Percentiles rank a stretch among this genome's conserved stretches.
These are phyloP conservation scores for Lichtheimia ornata DNA, from an alignment of 371 early-diverging fungal species.

Conservation along the genomic window DNA sequence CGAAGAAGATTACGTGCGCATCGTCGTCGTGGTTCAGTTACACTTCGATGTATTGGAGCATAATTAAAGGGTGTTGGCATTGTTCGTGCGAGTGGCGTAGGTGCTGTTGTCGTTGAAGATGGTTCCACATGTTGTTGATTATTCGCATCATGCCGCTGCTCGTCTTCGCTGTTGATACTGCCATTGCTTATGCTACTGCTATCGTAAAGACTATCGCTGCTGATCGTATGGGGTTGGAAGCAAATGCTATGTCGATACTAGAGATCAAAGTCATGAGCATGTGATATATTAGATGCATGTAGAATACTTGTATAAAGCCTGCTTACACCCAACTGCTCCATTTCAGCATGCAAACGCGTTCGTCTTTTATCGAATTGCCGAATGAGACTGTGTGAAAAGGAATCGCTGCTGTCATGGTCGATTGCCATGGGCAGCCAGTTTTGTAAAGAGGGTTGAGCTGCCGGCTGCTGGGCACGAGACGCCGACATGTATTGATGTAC, in stretches of 20 bases:
- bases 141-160: neutral
- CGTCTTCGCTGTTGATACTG: neutral
- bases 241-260: constrained; percentile 10
- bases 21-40: constrained; percentile 14
- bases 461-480: constrained; percentile 11
- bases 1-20: constrained; percentile 44
- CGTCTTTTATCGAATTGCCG: constrained; percentile 40
- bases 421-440: constrained; percentile 17
- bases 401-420: constrained; percentile 18
- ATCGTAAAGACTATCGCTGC: neutral
- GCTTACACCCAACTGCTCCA: constrained; percentile 14
- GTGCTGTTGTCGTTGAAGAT: neutral
- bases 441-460: neutral
- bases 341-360: constrained; percentile 35
- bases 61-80: no score
- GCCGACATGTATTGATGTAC: constrained; percentile 11
- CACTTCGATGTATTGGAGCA: neutral
- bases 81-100: no score
- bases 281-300: neutral
- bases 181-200: neutral
- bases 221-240: constrained; percentile 1
- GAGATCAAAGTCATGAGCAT: neutral
- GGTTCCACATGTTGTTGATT: neutral
- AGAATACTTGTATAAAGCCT: neutral
- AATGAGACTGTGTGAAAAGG: constrained; percentile 41